Base-by-base conservation (phyloP, 805 yeast species). In the Myxozyma sirexii region DNA sequence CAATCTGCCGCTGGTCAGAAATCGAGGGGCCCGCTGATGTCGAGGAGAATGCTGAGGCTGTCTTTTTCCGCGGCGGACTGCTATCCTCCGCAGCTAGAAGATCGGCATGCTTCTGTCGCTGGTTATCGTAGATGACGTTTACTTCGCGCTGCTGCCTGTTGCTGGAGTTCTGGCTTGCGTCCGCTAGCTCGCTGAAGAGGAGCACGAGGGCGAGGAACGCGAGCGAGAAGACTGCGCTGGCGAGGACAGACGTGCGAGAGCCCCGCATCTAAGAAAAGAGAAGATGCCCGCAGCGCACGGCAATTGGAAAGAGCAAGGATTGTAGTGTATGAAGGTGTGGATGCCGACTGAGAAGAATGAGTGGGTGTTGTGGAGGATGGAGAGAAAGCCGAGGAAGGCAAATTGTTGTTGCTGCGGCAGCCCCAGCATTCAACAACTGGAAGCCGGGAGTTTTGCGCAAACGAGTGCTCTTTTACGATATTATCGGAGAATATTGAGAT, bases 1-100 rank as follows among this genome's bases (percentile, higher is more conserved):
- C 67, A 15, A 83, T 70, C 21, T 76, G 74, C 39, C 82, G 69
- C 47, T 54, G 48, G 19, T 54, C 52, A 15, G 56, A 15, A 6
- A 44, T 3, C 21, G 46, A 12, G n/a, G 23, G 13, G 1, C 43
- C 4, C 23, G 48, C 33, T 13, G 47, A 38, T n/a, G 52, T 38
- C 15, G 57, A 45, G 7, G 56, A 21, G 23, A 24, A 44, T 3
- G 44, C 44, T 3, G 48, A 27, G 3, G 49, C 46, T 17, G 54
- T 47, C 29, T 31, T 31, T 33, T 47, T 47, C 15, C 51, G 51
- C 12, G 38, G 38, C 39, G 51, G 51, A 7, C 41, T 35, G 41
- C 33, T 24, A 38, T 47, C 51, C 1, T 47, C 51, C 3, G 51
- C 19, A 13, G 41, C 29, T 13, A 37, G 33, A 23, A 47, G 51